Conservation (phyloP, 192 early-diverging fungal genomes). For the Chytriomyces sp. region DNA sequence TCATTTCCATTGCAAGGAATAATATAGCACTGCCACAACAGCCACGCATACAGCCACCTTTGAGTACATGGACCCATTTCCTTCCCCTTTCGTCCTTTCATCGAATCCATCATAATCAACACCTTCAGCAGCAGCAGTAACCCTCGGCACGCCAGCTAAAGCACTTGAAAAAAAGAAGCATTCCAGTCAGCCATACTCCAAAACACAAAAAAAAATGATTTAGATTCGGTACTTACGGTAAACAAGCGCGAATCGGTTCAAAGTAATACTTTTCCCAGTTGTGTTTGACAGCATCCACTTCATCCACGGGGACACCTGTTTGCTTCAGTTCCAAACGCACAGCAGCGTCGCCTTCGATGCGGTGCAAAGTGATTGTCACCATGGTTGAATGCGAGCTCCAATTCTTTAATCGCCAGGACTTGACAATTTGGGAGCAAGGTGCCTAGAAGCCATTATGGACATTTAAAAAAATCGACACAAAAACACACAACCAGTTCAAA, state of each 20-base stretch:
- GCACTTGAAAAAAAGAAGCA: not conserved
- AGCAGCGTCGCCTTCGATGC: conserved; percentile 57
- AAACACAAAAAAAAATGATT: not conserved
- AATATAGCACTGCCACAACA: not conserved
- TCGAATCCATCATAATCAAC: not conserved
- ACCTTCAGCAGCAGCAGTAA: not conserved
- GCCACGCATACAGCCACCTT: not conserved
- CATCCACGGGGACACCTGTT: conserved; percentile 81
- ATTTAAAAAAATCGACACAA: too few species aligned
- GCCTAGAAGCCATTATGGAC: not conserved
- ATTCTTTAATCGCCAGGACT: conserved; percentile 4
- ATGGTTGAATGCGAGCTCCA: conserved; percentile 56
- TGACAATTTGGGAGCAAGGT: conserved; percentile 11
- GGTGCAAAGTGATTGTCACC: conserved; percentile 76
- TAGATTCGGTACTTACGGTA: not conserved
- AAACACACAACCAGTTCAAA: too few species aligned
- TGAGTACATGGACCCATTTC: not conserved
- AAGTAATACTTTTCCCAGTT: conserved; percentile 94
- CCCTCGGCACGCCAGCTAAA: not conserved
- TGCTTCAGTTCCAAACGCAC: conserved; percentile 69
- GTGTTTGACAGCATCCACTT: conserved; percentile 76
- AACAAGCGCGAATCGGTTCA: conserved; percentile 6
- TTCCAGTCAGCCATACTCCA: not conserved
- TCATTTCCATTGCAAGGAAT: not conserved
- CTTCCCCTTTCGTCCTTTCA: not conserved